These are phyloP conservation scores for Waitea zeae DNA, from an alignment of 1,284 basidiomycete genomes.

Conservation along the genomic window DNA sequence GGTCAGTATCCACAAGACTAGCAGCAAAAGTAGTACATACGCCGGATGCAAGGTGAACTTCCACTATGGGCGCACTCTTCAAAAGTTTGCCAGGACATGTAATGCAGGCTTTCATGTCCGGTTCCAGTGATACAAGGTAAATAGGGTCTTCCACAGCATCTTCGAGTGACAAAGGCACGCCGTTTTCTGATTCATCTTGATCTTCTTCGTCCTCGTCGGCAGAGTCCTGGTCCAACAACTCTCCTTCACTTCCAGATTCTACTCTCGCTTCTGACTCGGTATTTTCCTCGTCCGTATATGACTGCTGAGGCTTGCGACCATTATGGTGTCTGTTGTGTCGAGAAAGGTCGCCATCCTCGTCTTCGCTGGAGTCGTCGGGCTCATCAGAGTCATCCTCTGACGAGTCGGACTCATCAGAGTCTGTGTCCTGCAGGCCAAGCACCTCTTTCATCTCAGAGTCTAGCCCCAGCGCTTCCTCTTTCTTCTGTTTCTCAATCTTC, in stretches of 20 bases:
- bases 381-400: slow-evolving; percentile 15
- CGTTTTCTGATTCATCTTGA: slow-evolving; percentile 10
- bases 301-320: no score
- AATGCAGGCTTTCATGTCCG: slow-evolving; percentile 40
- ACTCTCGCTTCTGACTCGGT: no score
- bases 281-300: no score
- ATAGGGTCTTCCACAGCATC: slow-evolving; percentile 49
- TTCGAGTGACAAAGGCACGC: slow-evolving; percentile 33
- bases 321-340: slow-evolving; percentile 6
- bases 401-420: slow-evolving; percentile 52
- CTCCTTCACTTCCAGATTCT: no score
- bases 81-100: slow-evolving; percentile 62
- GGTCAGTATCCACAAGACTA: slow-evolving; percentile 3
- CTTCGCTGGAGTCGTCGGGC: slow-evolving; percentile 6
- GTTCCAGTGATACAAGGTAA: slow-evolving; percentile 35
- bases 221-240: no score
- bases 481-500: slow-evolving; percentile 40
- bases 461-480: slow-evolving; percentile 54
- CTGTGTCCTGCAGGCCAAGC: slow-evolving; percentile 57
- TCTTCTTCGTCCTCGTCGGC: slow-evolving; percentile 12
- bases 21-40: slow-evolving; percentile 28
- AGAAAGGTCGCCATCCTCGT: slow-evolving; percentile 3
- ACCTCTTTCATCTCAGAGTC: slow-evolving; percentile 55
- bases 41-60: slow-evolving; percentile 44
- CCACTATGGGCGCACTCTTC: slow-evolving; percentile 44